phyloP scores from a whole-genome alignment of 331 rosid genomes.

The Rosa hybrid region DNA sequence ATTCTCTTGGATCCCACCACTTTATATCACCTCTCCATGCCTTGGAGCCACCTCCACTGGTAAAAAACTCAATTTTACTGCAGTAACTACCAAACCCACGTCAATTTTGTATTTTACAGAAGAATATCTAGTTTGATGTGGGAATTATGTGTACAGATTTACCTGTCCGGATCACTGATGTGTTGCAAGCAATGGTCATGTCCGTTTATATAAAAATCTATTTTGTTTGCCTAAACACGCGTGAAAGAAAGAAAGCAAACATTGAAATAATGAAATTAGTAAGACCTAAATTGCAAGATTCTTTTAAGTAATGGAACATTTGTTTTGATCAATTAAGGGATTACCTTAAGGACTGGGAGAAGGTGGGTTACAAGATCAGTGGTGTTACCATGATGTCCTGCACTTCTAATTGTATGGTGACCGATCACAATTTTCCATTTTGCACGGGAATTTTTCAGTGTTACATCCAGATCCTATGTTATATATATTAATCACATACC shows the following conservation, averaged over 20 bases:
- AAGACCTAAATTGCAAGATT: background rate
- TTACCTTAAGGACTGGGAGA: conserved; percentile 70
- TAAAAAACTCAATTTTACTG: conserved; percentile 60
- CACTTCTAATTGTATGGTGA: conserved; percentile 75
- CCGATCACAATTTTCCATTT: conserved; percentile 86
- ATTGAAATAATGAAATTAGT: background rate
- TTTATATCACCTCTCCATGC: conserved; percentile 71
- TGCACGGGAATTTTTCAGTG: conserved; percentile 56
- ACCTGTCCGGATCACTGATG: conserved; percentile 52
- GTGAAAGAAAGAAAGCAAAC: background rate
- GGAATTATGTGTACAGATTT: background rate
- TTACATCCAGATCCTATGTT: conserved; percentile 56
- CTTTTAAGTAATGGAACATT: background rate
- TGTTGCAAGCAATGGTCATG: conserved; percentile 86
- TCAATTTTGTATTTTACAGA: background rate
- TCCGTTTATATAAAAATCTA: conserved; percentile 71
- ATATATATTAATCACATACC: background rate
- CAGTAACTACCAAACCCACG: conserved; percentile 1
- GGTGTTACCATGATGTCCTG: conserved; percentile 70
- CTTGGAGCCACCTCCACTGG: conserved; percentile 95
- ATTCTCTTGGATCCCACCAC: conserved; percentile 48
- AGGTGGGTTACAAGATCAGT: conserved; percentile 51
- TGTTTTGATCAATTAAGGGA: background rate
- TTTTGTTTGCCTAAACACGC: conserved; percentile 43
- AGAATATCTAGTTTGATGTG: background rate